Base-by-base conservation (phyloP, 352 stramenopile species). In the Pythium aphanidermatum region DNA sequence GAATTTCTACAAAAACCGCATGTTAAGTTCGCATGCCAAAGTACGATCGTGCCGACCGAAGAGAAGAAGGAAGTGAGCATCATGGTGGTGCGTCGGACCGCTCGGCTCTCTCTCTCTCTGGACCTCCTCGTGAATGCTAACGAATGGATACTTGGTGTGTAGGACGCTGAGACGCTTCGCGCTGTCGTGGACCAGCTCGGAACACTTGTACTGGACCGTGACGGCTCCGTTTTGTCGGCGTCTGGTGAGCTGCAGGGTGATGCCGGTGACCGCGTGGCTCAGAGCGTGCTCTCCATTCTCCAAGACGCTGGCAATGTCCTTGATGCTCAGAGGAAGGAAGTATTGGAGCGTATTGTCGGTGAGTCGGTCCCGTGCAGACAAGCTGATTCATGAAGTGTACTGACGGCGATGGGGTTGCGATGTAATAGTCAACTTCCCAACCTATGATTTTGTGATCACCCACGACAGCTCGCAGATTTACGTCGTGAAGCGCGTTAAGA, bases 281-380 rank as follows among this genome's bases (percentile, higher is more conserved):
- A 84, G 33, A 70, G 62, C 17, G 66, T 92, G 26, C 77, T 76
- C 46, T 78, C 74, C 4, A 85, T 89, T 56, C 61, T 89, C 14
- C 60, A 74, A 64, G 73, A 87, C 53, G 68, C 75, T n/a, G 66
- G 54, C 28, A 69, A 68, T 46, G 67, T 84, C 26, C 50, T 84
- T 34, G 68, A 88, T 10, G 31, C 43, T 6, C 61, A 53, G 47
- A 65, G 80, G 31, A 79, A 70, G 38, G 79, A 92, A 51, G 59
- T 65, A 17, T 60, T 92, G 8, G 57, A 85, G 40, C 70, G 74
- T 11, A 63, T 92, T 41, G 81, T 73, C 11, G 67, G 76, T 89
- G 53, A 32, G 69, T 58, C 21, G 19, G 24, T 8, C 30, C n/a
- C n/a, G n/a, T n/a, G n/a, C 61, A 53, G 47, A 65, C 79, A 30